Conservation (phyloP, 1,284 basidiomycete species). For the Rhodotorula sp. region DNA sequence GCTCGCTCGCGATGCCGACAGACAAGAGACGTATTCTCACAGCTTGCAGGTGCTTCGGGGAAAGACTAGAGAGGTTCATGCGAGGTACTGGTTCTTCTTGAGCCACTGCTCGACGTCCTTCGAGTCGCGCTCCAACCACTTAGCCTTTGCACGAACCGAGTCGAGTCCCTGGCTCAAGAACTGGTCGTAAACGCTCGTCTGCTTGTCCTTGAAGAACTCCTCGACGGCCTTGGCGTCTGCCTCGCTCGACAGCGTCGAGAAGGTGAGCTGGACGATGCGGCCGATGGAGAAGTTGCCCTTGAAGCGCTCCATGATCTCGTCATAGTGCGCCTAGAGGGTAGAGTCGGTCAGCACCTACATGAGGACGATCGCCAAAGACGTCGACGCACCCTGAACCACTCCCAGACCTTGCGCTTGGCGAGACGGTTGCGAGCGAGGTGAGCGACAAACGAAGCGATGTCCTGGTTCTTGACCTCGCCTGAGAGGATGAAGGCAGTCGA, state of each 20-base stretch:
- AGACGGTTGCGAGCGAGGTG: conserved; percentile 46
- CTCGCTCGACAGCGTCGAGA: conserved; percentile 60
- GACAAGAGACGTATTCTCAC: too few species aligned
- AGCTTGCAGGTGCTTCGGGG: too few species aligned
- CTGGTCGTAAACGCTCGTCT: conserved; percentile 27
- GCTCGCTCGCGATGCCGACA: too few species aligned
- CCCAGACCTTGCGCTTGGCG: conserved; percentile 48
- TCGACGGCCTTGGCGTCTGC: conserved; percentile 67
- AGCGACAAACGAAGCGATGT: background rate
- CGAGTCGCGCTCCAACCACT: conserved; percentile 34
- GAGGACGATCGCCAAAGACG: too few species aligned
- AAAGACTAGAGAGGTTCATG: background rate
- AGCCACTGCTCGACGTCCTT: conserved; percentile 37
- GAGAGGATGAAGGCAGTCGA: conserved; percentile 45
- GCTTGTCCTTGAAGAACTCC: conserved; percentile 55
- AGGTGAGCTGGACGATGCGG: conserved; percentile 16
- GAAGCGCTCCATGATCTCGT: conserved; percentile 61
- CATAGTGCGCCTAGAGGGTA: conserved; percentile 40
- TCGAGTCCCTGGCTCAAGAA: conserved; percentile 29
- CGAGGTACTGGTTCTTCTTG: conserved; percentile 21
- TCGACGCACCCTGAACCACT: conserved; percentile 44
- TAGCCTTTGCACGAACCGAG: conserved; percentile 17
- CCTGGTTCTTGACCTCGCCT: conserved; percentile 50
- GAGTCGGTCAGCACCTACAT: too few species aligned
- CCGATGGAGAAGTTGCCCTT: conserved; percentile 44